Evolutionary conservation across 305 asterid species (phyloP), one percentile per base, ranked within the genome.

Genomic region (Withania somnifera): DNA sequence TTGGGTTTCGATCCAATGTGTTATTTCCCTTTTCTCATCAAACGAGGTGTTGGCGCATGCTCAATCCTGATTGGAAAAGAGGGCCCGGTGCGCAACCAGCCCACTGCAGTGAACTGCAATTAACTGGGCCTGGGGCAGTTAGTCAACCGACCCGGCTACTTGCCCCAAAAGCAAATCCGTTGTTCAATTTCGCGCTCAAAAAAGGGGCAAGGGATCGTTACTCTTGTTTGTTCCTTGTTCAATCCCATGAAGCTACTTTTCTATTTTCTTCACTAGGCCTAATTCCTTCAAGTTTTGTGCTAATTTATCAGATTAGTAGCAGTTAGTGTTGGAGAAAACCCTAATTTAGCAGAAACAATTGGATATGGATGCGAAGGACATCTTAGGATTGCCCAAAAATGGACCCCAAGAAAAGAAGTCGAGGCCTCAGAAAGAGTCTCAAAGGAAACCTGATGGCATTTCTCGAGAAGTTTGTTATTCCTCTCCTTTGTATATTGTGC

Each of bases 381-480:
- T 96, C 10, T 85, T 93, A 83, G 99, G 99, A 84, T 82, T 96
- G 85, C 98, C 99, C 42, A 96, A 94, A 89, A 90, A 86, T 82
- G 67, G 90, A n/a, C 84, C 86, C 22, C 36, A 84, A 54, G 99
- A 94, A 82, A 95, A 92, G 93, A 94, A 94, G 83, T 82, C 97
- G 63, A 92, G 89, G 84, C 91, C 98, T 83, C 97, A 93, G 22
- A 96, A 93, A 87, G 99, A 96, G 83, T 90, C 98, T 87, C 99
- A 96, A 85, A 90, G 97, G 82, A 96, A 96, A 87, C 99, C 99
- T 30, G 99, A 96, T 87, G 99, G 99, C 81, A 91, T 96, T 86
- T 96, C 99, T 26, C 93, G 99, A 75, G 99, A 94, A 95, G 98
- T 94, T 80, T 28, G 6, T 26, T 69, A 3, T 82, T 40, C 22